Conservation (phyloP, 2,329 filamentous ascomycete genomes). For the Ophiostoma angusticollis region DNA sequence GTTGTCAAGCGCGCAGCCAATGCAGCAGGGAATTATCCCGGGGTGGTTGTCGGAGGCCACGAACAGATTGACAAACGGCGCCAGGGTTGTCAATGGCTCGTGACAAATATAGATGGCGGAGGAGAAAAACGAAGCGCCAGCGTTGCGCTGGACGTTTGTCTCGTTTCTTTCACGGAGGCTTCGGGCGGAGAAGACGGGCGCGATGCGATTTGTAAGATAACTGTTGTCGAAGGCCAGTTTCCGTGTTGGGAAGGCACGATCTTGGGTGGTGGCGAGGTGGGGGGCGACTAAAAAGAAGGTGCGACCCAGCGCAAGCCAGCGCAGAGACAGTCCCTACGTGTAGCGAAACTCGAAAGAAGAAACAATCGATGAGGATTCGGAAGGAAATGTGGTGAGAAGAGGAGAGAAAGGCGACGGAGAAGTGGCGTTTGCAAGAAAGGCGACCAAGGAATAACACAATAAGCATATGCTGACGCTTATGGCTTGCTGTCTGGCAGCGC, state of each 20-base stretch:
- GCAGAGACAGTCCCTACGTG: too few relatives aligned
- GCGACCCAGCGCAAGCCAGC: neutral
- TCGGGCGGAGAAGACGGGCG: neutral
- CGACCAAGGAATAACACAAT: neutral
- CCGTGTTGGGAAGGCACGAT: conserved; percentile 12
- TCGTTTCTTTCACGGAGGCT: too few relatives aligned
- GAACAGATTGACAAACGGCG: too few relatives aligned
- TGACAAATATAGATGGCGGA: neutral
- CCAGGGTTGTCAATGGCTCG: too few relatives aligned
- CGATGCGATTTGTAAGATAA: neutral
- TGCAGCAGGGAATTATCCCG: too few relatives aligned
- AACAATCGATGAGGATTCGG: too few relatives aligned
- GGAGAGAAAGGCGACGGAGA: neutral
- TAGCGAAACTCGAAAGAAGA: too few relatives aligned
- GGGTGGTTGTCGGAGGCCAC: too few relatives aligned
- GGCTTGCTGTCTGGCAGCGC: too few relatives aligned
- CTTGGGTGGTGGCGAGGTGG: conserved; percentile 9
- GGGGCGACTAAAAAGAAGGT: conserved; percentile 1
- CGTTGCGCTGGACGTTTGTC: too few relatives aligned
- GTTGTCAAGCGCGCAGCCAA: neutral
- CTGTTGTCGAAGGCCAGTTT: neutral
- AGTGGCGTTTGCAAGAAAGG: neutral
- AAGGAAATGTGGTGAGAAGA: neutral
- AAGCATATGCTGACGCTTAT: too few relatives aligned
- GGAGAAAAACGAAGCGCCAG: neutral